phyloP scores from a whole-genome alignment of 345 rosid genomes.

The Orychophragmus violaceus region DNA sequence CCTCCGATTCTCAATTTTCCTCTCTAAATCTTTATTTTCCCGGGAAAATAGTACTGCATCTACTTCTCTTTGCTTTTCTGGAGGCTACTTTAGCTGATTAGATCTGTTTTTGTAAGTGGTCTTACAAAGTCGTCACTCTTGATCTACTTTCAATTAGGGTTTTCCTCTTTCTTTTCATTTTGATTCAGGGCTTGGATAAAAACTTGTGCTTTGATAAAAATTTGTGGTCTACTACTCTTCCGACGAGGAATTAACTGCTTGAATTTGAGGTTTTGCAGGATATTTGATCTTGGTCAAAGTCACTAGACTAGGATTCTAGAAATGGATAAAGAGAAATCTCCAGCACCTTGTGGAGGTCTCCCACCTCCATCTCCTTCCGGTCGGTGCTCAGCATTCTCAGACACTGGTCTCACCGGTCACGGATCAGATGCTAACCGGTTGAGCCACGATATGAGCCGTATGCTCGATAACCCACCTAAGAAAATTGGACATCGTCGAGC shows the following conservation, averaged over 20 bases:
- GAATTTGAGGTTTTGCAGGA: background rate
- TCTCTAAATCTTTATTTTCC: background rate
- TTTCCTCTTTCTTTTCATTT: background rate
- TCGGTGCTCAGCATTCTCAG: constrained; percentile 48
- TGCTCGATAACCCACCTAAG: constrained; percentile 84
- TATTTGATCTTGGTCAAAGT: background rate
- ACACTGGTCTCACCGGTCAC: constrained; percentile 37
- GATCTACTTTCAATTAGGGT: background rate
- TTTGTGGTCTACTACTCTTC: background rate
- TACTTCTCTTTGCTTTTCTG: background rate
- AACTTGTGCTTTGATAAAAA: constrained; percentile 5
- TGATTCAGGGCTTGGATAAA: background rate
- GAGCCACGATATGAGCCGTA: constrained; percentile 75
- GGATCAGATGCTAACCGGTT: constrained; percentile 47
- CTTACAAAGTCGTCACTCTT: constrained; percentile 20
- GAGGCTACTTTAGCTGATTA: background rate
- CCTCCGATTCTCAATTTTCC: background rate
- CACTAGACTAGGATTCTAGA: background rate
- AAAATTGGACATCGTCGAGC: constrained; percentile 90
- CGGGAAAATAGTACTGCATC: background rate
- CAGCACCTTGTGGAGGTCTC: constrained; percentile 43
- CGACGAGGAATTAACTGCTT: background rate
- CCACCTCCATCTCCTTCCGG: constrained; percentile 52
- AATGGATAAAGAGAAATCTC: constrained; percentile 77
- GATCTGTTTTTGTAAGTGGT: constrained; percentile 17